Evolutionary conservation across 163 green algal genomes (phyloP).

Genomic region (Scenedesmus sp.): DNA sequence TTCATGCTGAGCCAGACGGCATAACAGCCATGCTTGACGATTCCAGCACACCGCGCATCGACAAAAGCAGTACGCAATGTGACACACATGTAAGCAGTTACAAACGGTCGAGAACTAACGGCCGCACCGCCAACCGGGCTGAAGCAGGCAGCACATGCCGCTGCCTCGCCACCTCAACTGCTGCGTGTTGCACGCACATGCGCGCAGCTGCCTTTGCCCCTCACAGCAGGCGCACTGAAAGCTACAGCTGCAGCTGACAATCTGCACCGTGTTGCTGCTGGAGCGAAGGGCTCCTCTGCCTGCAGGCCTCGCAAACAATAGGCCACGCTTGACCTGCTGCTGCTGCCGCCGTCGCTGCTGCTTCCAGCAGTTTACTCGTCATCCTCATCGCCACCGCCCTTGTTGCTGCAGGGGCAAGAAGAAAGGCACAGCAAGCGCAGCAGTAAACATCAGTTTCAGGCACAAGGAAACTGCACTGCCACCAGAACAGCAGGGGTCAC

Average conservation of each 20-base stretch:
- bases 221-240: neutral
- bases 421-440: neutral
- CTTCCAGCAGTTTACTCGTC: conserved; percentile 56
- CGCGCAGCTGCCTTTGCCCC: neutral
- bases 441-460: too few species aligned
- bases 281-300: neutral
- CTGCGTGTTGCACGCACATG: neutral
- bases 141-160: neutral
- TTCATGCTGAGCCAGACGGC: too few species aligned
- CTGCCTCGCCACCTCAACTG: neutral
- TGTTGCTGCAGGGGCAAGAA: conserved; percentile 49
- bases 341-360: conserved; percentile 25
- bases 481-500: too few species aligned
- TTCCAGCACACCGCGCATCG: too few species aligned
- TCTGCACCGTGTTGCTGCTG: neutral
- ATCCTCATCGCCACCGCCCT: conserved; percentile 59
- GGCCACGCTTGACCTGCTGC: neutral
- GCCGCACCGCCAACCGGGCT: neutral
- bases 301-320: neutral
- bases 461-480: too few species aligned
- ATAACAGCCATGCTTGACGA: too few species aligned
- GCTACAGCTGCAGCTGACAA: neutral
- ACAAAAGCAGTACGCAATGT: too few species aligned
- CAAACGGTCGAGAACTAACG: neutral
- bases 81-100: neutral